Percentiles rank a stretch among this genome's conserved stretches.
Evolutionary conservation across 2,329 filamentous ascomycete species (phyloP).

Genomic region (Rugonectria rugulosa): DNA sequence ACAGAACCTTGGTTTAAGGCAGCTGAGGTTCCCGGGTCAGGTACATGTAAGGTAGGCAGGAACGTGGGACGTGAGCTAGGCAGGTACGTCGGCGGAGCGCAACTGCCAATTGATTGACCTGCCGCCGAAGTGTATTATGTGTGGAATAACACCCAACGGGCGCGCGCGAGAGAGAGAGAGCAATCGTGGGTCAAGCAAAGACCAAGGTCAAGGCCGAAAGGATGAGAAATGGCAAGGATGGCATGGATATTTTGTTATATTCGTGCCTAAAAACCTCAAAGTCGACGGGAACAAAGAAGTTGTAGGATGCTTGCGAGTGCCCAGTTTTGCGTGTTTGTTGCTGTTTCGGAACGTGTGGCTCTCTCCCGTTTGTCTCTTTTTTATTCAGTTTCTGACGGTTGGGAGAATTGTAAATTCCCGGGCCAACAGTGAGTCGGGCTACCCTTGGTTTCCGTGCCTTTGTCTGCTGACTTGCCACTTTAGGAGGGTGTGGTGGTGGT

Average conservation of each 20-base stretch:
- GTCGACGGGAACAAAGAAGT: background rate
- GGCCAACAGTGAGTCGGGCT: conserved; percentile 5
- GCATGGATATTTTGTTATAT: conserved; percentile 2
- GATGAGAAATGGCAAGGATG: conserved; percentile 9
- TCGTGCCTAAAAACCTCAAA: conserved; percentile 7
- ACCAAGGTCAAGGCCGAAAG: background rate
- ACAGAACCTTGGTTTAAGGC: background rate
- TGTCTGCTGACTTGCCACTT: conserved; percentile 21
- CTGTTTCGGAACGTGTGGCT: background rate
- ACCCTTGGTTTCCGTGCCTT: conserved; percentile 10
- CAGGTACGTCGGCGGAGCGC: no score
- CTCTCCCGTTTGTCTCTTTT: background rate
- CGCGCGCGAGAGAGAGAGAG: no score
- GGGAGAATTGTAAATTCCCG: background rate
- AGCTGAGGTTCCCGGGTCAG: conserved; percentile 4
- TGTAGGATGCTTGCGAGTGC: background rate
- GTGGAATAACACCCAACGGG: no score
- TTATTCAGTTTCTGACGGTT: background rate
- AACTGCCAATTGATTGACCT: no score
- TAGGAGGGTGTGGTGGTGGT: background rate
- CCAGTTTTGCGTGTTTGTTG: background rate
- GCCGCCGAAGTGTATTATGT: no score
- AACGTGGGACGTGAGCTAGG: no score
- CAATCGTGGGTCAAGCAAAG: conserved; percentile 1
- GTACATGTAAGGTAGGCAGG: conserved; percentile 11